Base-by-base conservation (phyloP, 352 stramenopile species). In the Thalassiosira tumida region DNA sequence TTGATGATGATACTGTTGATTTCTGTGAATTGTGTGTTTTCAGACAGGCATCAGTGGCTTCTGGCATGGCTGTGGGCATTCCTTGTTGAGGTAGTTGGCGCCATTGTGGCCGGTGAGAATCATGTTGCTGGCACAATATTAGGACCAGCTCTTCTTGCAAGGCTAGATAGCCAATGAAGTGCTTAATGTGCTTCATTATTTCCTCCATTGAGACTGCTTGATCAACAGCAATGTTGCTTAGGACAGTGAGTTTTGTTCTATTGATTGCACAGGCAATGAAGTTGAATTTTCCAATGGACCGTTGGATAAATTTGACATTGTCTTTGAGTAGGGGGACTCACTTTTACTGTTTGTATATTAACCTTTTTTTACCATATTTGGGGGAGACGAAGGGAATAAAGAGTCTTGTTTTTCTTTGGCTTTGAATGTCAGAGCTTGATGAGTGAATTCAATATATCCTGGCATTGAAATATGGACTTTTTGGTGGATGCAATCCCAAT, bases 401-500 rank as follows among this genome's bases (percentile, higher is more conserved):
- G 47, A 10, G 10, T 10, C 10, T 59, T 59, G 47, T 59, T 59
- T 59, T 59, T 21, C 10, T 59, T 59, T 59, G 47, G 47, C 10
- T 21, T 10, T 59, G 47, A 21, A 21, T 59, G 47, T 59, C 47
- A 10, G 21, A 59, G 21, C 21, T 59, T 21, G 21, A 59, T 59
- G 10, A 59, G 47, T 10, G 47, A 10, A 59, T 59, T 59, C 47
- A 59, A 59, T 59, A 21, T 59, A 59, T 59, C 47, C 47, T 59
- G 47, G 47, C 47, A 59, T 59, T 10, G 47, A 59, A 21, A 59
- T 10, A 59, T 59, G 47, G 47, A 59, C 47, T 21, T 59, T 59
- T 59, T 59, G 65, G 17, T 70, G n/a, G 26, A 21, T 33, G 64
- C 92, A 94, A 67, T 94, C 69, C 90, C 90, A 94, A 29, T 86